Conservation (phyloP, 176 grass and related monocot genomes). For the Phragmites australis region DNA sequence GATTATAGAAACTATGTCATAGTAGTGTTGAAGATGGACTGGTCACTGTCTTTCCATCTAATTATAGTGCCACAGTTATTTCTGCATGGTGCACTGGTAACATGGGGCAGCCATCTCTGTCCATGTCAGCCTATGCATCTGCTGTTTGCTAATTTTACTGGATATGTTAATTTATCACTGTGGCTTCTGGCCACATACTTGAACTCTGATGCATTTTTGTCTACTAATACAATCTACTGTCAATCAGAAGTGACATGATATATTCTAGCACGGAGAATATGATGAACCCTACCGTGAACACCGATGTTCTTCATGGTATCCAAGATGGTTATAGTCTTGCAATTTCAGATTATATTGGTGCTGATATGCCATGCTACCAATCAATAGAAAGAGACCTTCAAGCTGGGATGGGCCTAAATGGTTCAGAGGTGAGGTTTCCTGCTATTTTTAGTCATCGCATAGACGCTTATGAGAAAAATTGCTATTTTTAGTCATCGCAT, state of each 20-base stretch:
- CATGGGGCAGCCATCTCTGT: conserved; percentile 15
- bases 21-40: conserved; percentile 11
- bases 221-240: conserved; percentile 36
- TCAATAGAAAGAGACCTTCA: conserved; percentile 71
- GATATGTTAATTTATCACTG: conserved; percentile 25
- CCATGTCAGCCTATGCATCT: conserved; percentile 25
- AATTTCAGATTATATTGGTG: conserved; percentile 85
- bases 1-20: neutral
- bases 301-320: conserved; percentile 61
- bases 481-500: conserved; percentile 13
- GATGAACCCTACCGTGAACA: conserved; percentile 45
- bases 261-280: conserved; percentile 77
- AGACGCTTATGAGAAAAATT: neutral
- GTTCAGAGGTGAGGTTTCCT: conserved; percentile 44
- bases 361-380: conserved; percentile 73
- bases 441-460: conserved; percentile 13
- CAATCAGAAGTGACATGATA: conserved; percentile 48
- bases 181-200: conserved; percentile 14
- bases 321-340: conserved; percentile 76
- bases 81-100: neutral
- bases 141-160: conserved; percentile 17
- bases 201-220: neutral
- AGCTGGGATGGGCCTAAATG: conserved; percentile 57
- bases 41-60: neutral
- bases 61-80: conserved; percentile 24